phyloP scores from a whole-genome alignment of 306 rosid genomes.

The Calophaca sinica region DNA sequence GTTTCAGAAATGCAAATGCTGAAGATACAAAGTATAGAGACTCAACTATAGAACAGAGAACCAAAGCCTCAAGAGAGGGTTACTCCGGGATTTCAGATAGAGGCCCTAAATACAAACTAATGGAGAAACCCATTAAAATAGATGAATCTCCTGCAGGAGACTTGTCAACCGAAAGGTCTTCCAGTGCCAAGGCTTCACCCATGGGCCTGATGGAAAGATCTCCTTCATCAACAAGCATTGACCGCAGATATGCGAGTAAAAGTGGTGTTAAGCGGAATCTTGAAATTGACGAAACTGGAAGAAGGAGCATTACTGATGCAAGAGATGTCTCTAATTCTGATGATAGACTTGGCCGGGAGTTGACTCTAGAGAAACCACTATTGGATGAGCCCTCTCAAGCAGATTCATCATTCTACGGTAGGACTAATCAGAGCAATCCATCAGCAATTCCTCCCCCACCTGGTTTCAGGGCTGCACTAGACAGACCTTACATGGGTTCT shows the following conservation, averaged over 20 bases:
- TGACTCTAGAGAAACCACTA: conserved; percentile 63
- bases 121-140: conserved; percentile 68
- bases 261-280: conserved; percentile 65
- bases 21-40: conserved; percentile 79
- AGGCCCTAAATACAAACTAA: conserved; percentile 69
- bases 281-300: conserved; percentile 82
- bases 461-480: conserved; percentile 76
- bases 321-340: conserved; percentile 71
- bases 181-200: conserved; percentile 86
- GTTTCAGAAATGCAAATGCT: conserved; percentile 65
- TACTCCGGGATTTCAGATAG: conserved; percentile 71
- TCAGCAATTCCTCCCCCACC: conserved; percentile 68
- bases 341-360: conserved; percentile 72
- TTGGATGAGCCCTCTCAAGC: conserved; percentile 72
- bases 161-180: conserved; percentile 73
- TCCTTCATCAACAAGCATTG: conserved; percentile 84
- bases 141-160: conserved; percentile 73
- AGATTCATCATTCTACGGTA: conserved; percentile 69
- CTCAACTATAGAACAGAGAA: conserved; percentile 61
- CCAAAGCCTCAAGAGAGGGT: conserved; percentile 69
- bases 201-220: conserved; percentile 73
- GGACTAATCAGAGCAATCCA: conserved; percentile 67
- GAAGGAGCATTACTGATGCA: conserved; percentile 71
- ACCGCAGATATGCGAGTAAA: conserved; percentile 67
- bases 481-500: conserved; percentile 80